Percentiles rank a stretch among this genome's conserved stretches.
Conservation (phyloP, 108 stramenopile species). For the Pseudonitzschia multistriata region DNA sequence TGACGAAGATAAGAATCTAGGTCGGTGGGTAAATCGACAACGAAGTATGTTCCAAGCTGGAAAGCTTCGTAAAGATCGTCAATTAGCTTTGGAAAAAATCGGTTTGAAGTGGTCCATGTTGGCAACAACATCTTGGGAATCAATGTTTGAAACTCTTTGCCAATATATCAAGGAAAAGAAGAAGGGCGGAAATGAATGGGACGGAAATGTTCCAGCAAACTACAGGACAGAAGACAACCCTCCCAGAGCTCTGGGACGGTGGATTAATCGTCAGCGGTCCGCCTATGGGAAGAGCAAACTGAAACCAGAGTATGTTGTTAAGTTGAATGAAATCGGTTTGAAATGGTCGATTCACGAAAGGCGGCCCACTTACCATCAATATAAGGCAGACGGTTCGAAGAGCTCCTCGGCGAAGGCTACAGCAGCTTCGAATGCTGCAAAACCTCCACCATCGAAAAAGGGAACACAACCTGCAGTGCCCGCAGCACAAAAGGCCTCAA, state of each 20-base stretch:
- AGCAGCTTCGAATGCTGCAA: conserved; percentile 49
- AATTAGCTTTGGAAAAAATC: conserved; percentile 67
- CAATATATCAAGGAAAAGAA: conserved; percentile 52
- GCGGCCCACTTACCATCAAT: conserved; percentile 21
- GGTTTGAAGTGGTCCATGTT: conserved; percentile 88
- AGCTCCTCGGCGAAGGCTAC: background rate
- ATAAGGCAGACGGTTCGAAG: conserved; percentile 14
- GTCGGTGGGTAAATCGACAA: conserved; percentile 88
- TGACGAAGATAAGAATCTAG: conserved; percentile 75
- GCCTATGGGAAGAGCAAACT: conserved; percentile 74
- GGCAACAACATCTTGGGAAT: conserved; percentile 77
- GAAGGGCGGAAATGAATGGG: conserved; percentile 55
- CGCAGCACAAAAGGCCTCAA: background rate
- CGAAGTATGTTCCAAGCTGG: conserved; percentile 83
- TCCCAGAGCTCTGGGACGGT: conserved; percentile 74
- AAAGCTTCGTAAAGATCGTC: conserved; percentile 75
- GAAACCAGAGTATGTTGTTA: conserved; percentile 75
- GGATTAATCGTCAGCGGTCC: conserved; percentile 86
- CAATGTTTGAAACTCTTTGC: conserved; percentile 76
- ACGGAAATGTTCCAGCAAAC: conserved; percentile 83
- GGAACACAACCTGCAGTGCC: background rate
- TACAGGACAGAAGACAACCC: conserved; percentile 66
- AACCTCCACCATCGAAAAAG: background rate
- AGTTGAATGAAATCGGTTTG: conserved; percentile 64
- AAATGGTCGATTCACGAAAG: conserved; percentile 76